phyloP scores from a whole-genome alignment of 2,329 filamentous ascomycete species.

The Paecilomyces niveus region DNA sequence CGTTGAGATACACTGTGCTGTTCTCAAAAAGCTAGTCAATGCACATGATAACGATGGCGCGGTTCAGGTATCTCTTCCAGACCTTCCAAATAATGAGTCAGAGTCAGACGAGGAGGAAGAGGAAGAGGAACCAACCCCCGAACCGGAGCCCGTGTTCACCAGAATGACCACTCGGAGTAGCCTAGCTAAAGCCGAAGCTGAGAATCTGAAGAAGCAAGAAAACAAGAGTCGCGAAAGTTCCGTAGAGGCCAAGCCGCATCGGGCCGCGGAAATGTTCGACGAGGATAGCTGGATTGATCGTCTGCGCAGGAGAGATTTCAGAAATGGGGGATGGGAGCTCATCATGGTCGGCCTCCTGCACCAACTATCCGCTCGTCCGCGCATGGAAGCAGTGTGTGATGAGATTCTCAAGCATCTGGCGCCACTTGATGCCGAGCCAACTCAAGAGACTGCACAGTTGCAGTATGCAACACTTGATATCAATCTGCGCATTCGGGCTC shows the following conservation, averaged over 20 bases:
- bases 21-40: constrained; percentile 79
- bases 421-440: constrained; percentile 68
- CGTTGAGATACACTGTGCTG: constrained; percentile 83
- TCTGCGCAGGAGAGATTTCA: constrained; percentile 74
- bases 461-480: constrained; percentile 73
- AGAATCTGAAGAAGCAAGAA: constrained; percentile 57
- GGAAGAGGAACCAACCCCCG: constrained; percentile 56
- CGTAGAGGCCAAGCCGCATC: constrained; percentile 32
- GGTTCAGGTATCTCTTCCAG: constrained; percentile 69
- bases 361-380: constrained; percentile 70
- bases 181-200: constrained; percentile 71
- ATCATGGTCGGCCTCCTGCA: constrained; percentile 82
- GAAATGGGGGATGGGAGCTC: constrained; percentile 82
- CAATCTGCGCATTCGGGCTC: constrained; percentile 69
- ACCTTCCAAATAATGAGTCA: constrained; percentile 64
- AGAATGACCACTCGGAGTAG: constrained; percentile 78
- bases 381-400: constrained; percentile 65
- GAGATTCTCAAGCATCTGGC: constrained; percentile 74
- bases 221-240: constrained; percentile 40
- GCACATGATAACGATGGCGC: constrained; percentile 64
- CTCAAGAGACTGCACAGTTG: constrained; percentile 61
- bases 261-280: constrained; percentile 66
- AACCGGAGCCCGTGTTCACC: constrained; percentile 58
- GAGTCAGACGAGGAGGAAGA: constrained; percentile 53
- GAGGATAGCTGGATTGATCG: constrained; percentile 79